Evolutionary conservation across 805 yeast species (phyloP).

Genomic region (Martiniozyma abietophila): DNA sequence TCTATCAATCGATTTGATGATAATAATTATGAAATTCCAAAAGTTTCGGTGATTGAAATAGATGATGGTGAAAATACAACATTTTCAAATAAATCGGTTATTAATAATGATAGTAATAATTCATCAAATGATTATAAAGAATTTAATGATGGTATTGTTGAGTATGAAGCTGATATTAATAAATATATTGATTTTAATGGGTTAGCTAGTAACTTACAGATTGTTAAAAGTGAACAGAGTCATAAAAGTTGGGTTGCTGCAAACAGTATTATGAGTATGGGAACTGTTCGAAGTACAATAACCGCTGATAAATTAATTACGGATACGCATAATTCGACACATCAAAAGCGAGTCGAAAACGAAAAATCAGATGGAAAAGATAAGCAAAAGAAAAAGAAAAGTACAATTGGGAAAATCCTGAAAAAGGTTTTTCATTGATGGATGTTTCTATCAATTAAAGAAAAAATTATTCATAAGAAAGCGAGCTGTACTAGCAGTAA

Average conservation of each 20-base stretch:
- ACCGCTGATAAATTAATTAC: no score
- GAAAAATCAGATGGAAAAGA: no score
- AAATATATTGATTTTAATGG: neutral
- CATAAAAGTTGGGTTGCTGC: constrained; percentile 1
- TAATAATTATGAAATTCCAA: neutral
- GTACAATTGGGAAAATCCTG: constrained; percentile 1
- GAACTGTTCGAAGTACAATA: no score
- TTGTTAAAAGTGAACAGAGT: neutral
- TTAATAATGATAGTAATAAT: neutral
- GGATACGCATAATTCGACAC: no score
- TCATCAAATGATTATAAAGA: no score
- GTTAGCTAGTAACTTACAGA: neutral
- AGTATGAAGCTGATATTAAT: constrained; percentile 3
- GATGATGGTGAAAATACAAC: neutral
- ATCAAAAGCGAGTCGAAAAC: neutral
- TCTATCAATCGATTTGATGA: no score
- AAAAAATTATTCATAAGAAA: neutral
- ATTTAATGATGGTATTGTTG: constrained; percentile 1
- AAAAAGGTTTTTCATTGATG: constrained; percentile 4
- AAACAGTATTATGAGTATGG: no score
- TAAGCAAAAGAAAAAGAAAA: constrained; percentile 1
- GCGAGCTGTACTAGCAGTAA: neutral
- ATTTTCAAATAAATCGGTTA: neutral
- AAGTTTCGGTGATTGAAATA: constrained; percentile 1
- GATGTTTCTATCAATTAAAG: neutral